Base-by-base conservation (phyloP, 108 stramenopile genomes). In the Cyclotella atomus region DNA sequence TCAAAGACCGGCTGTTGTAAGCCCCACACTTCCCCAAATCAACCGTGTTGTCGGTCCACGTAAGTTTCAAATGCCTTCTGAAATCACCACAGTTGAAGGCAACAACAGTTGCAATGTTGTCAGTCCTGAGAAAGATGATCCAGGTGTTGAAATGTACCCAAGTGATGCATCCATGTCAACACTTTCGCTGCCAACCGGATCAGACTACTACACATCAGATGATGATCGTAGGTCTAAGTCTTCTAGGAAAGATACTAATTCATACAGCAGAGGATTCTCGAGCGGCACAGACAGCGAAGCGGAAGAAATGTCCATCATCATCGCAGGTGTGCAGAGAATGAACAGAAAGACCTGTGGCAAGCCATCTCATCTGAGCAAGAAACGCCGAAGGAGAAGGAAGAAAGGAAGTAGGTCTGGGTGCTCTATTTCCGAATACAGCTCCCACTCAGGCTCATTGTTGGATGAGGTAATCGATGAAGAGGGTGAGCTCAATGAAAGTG, bases 341-440 rank as follows among this genome's bases (percentile, higher is more conserved):
- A 80, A 80, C 50, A 65, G 79, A 57, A 68, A 63, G 50, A 80
- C 52, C 5, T 73, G 69, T 10, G 79, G 79, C 10, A 80, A 80
- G 56, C 71, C 65, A 17, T 65, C 79, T 17, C 79, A 68, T 33
- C 30, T 44, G 79, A 84, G 32, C 65, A 92, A 16, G 78, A 10
- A n/a, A n/a, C 74, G 69, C 35, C 79, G 64, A 66, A 85, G 64
- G 79, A 85, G 59, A 65, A 80, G 62, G 81, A 75, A 66, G 75
- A 79, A 59, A 68, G 89, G 73, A 80, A 86, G 56, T 65, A 81
- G 33, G 83, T 71, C 28, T 64, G 77, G 64, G 24, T 54, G 69
- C 59, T 69, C 55, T 15, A 41, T 36, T 12, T 65, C 65, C 28
- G 65, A 50, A 32, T 68, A 61, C 24, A 68, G 67, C 0, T 62